Evolutionary conservation across 1,139 yeast species (phyloP).

Genomic region (Meyerozyma athensensis): DNA sequence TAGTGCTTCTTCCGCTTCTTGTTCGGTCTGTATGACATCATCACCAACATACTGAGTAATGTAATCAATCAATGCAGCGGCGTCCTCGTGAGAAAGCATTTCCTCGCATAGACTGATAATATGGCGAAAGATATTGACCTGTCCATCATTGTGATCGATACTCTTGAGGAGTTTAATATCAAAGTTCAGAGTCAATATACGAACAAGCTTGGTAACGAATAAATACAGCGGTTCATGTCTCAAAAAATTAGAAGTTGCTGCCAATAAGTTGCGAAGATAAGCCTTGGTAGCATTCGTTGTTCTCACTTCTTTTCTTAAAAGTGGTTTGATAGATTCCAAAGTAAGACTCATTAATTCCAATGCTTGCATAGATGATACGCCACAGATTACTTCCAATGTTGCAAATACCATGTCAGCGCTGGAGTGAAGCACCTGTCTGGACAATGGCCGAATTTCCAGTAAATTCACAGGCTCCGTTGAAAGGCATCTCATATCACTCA

Average conservation of each 20-base stretch:
- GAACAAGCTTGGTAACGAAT: not conserved
- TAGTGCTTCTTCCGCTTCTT: not conserved
- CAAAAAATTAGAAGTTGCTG: not conserved
- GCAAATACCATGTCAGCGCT: not conserved
- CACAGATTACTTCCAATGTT: not conserved
- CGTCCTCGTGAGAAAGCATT: not conserved
- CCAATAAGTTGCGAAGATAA: not conserved
- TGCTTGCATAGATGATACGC: not conserved
- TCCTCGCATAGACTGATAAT: not conserved
- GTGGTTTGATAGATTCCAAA: not conserved
- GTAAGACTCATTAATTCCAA: not conserved
- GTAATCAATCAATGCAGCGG: not conserved
- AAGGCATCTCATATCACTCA: not conserved
- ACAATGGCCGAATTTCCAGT: not conserved
- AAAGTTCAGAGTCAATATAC: not conserved
- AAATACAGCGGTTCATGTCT: not conserved
- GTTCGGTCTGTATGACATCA: not conserved
- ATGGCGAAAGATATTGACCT: not conserved
- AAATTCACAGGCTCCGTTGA: not conserved
- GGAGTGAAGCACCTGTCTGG: not conserved
- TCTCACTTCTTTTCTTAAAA: not conserved
- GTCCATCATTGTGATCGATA: not conserved
- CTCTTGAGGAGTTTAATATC: not conserved
- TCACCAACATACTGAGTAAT: not conserved
- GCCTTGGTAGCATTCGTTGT: not conserved